Conservation (phyloP, 805 yeast species). For the Yarrowia sp. region DNA sequence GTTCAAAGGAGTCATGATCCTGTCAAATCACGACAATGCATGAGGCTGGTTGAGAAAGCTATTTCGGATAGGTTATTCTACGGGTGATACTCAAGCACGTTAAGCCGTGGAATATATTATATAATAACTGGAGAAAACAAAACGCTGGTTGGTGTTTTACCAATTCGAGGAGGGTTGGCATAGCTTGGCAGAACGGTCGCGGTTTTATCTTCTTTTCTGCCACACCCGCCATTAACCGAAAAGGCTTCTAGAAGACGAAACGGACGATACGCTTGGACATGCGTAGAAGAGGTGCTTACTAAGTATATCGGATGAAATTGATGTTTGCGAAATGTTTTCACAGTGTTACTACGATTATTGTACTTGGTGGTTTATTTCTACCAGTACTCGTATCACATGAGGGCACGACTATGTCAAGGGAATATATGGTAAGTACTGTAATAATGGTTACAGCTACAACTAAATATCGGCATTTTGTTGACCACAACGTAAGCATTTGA, state of each 20-base stretch:
- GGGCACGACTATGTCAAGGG: too few species aligned
- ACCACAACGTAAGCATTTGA: too few species aligned
- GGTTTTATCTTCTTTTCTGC: background rate
- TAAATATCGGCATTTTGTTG: too few species aligned
- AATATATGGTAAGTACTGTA: background rate
- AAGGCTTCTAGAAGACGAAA: background rate
- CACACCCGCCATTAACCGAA: background rate
- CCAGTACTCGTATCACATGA: too few species aligned
- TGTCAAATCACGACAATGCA: background rate
- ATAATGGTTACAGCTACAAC: background rate
- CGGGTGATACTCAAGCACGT: background rate
- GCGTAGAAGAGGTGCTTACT: background rate
- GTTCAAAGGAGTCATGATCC: too few species aligned
- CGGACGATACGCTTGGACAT: background rate
- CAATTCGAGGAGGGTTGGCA: background rate
- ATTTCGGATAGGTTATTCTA: background rate
- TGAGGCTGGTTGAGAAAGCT: background rate
- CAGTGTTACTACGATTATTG: background rate
- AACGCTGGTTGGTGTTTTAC: background rate
- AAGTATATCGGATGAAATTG: too few species aligned
- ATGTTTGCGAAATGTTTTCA: too few species aligned
- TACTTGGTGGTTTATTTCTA: background rate
- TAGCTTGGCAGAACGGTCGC: background rate
- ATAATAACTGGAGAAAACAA: background rate
- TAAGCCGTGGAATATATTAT: background rate